A percentile compares a stretch with the other conserved stretches of the same genome.
Conservation (phyloP, 768 basidiomycete genomes). For the Agaricus bisporus region DNA sequence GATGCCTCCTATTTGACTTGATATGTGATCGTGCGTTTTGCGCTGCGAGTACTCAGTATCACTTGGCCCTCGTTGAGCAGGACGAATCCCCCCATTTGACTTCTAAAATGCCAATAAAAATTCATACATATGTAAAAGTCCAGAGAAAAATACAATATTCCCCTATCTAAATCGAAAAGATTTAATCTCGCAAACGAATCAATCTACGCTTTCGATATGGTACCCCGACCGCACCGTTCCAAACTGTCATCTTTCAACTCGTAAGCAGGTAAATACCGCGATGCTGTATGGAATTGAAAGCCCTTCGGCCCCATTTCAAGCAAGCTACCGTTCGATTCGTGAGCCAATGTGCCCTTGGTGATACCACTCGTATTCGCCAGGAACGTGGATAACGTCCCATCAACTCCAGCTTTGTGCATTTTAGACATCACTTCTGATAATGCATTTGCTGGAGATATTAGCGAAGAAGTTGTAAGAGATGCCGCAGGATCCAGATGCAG, state of each 20-base stretch:
- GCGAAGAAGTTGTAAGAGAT: constrained; percentile 18
- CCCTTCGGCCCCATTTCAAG: background rate
- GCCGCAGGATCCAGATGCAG: background rate
- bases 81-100: no score
- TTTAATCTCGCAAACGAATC: background rate
- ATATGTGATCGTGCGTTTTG: no score
- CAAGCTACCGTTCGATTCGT: no score
- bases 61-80: no score
- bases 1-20: no score
- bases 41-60: no score
- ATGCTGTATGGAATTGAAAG: background rate
- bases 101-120: no score
- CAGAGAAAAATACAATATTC: no score
- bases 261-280: constrained; percentile 71
- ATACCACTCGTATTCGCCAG: constrained; percentile 20
- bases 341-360: no score
- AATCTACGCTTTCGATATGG: background rate
- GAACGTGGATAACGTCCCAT: constrained; percentile 22
- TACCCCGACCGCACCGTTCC: constrained; percentile 64
- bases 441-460: constrained; percentile 18
- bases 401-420: constrained; percentile 11
- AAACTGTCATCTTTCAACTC: constrained; percentile 68
- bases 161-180: no score
- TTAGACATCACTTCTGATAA: constrained; percentile 20
- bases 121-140: no score